A percentile compares a stretch with the other conserved stretches of the same genome.
Evolutionary conservation across 2,329 filamentous ascomycete genomes (phyloP).

Genomic region (Cercospora beticola): DNA sequence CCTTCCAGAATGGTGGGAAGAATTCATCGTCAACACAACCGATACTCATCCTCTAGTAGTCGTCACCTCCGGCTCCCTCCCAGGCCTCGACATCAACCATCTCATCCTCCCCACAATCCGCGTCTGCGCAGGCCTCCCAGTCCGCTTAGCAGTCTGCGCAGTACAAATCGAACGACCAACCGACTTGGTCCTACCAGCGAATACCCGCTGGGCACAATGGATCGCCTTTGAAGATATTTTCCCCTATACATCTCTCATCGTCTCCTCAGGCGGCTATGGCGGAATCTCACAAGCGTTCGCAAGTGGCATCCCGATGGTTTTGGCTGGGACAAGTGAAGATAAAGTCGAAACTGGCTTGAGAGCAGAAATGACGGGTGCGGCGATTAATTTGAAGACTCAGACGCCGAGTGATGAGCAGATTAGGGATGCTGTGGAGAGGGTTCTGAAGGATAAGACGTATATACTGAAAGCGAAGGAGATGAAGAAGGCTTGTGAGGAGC

Average conservation of each 20-base stretch:
- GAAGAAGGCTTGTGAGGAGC: conserved; percentile 27
- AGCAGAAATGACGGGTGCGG: conserved; percentile 48
- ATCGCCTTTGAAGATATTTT: conserved; percentile 52
- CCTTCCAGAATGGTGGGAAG: conserved; percentile 50
- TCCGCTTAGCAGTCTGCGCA: conserved; percentile 44
- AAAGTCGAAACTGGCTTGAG: conserved; percentile 46
- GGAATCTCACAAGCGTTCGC: conserved; percentile 47
- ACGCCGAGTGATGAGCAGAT: conserved; percentile 29
- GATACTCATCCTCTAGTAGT: conserved; percentile 44
- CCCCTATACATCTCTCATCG: conserved; percentile 44
- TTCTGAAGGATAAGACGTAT: conserved; percentile 24
- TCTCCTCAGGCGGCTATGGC: conserved; percentile 53
- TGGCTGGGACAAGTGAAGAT: conserved; percentile 45
- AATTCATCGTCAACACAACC: conserved; percentile 43
- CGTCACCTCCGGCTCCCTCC: conserved; percentile 52
- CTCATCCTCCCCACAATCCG: conserved; percentile 50
- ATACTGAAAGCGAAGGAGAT: conserved; percentile 27
- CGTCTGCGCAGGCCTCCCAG: conserved; percentile 44
- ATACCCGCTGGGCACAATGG: conserved; percentile 50
- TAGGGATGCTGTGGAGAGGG: conserved; percentile 14
- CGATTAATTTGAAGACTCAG: conserved; percentile 46
- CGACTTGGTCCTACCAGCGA: conserved; percentile 40
- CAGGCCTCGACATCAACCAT: conserved; percentile 40
- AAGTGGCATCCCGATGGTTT: conserved; percentile 50
- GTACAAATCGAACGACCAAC: conserved; percentile 37